Percentiles rank a stretch among this genome's conserved stretches.
These are phyloP conservation scores for Davidsoniella australis DNA, from an alignment of 2,329 filamentous ascomycete species.

Conservation along the genomic window DNA sequence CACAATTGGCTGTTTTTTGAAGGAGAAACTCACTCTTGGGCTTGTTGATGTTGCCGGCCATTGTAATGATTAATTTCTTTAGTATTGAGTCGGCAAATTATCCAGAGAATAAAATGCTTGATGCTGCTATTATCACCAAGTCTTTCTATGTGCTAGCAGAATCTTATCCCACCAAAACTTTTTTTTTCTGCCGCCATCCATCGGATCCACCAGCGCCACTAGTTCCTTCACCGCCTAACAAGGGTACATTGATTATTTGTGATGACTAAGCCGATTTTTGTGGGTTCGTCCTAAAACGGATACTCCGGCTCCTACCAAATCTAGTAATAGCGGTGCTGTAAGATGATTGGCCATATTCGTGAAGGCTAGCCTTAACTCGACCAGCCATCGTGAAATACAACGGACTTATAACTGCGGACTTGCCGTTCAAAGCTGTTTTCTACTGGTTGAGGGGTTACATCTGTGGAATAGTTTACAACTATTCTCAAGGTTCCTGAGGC, in stretches of 20 bases:
- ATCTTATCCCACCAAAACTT: slow-evolving; percentile 10
- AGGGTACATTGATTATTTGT: not conserved
- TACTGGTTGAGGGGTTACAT: no score
- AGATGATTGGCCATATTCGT: slow-evolving; percentile 21
- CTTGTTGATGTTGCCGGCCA: slow-evolving; percentile 38
- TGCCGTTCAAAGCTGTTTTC: no score
- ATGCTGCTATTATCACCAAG: not conserved
- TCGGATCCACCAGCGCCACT: slow-evolving; percentile 6
- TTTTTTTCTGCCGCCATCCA: slow-evolving; percentile 13
- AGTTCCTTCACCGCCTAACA: slow-evolving; percentile 5
- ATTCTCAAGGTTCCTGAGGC: no score
- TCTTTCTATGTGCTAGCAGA: not conserved
- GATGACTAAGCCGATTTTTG: not conserved
- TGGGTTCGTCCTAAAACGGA: slow-evolving; percentile 3
- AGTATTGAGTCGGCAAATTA: not conserved
- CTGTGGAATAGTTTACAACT: no score
- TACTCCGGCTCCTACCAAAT: not conserved
- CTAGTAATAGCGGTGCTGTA: not conserved
- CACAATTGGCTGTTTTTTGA: not conserved
- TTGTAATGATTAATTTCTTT: slow-evolving; percentile 16
- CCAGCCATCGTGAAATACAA: no score
- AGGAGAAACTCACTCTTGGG: slow-evolving; percentile 29
- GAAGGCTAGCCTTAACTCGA: slow-evolving; percentile 25
- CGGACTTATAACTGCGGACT: no score
- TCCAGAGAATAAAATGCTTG: not conserved